Evolutionary conservation across 2,329 filamentous ascomycete genomes (phyloP).

Genomic region (Ciborinia camelliae): DNA sequence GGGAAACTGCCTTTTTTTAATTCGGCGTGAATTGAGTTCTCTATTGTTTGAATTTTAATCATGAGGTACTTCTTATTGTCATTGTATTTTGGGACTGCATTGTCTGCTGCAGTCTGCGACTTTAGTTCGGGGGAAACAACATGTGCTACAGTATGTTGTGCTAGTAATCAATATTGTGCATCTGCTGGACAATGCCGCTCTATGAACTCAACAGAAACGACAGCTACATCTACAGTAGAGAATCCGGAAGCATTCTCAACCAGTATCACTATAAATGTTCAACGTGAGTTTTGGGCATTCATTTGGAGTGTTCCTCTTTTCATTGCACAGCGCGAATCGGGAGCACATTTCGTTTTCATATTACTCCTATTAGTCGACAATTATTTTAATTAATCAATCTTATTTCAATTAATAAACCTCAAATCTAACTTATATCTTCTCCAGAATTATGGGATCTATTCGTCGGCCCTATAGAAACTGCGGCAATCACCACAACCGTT

Average conservation of each 20-base stretch:
- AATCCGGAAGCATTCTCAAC: slow-evolving; percentile 26
- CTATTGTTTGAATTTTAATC: not conserved
- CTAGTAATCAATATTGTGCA: not conserved
- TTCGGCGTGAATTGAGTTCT: not conserved
- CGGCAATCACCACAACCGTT: slow-evolving; percentile 30
- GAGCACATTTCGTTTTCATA: not conserved
- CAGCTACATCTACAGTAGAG: slow-evolving; percentile 10
- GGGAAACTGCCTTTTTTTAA: not conserved
- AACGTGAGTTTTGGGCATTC: slow-evolving; percentile 18
- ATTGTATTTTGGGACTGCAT: not conserved
- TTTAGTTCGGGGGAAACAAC: not conserved
- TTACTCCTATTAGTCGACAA: not conserved
- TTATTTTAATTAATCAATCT: slow-evolving; percentile 29
- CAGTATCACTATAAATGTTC: slow-evolving; percentile 22
- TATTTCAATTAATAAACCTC: slow-evolving; percentile 25
- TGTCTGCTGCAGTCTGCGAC: not conserved
- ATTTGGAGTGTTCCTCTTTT: not conserved
- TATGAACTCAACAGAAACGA: not conserved
- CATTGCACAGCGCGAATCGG: not conserved
- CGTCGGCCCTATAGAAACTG: slow-evolving; percentile 29
- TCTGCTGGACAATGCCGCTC: not conserved
- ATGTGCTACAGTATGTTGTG: not conserved
- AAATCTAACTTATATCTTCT: not conserved
- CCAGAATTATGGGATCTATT: slow-evolving; percentile 29
- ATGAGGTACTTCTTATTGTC: slow-evolving; percentile 13